Percentiles rank a stretch among this genome's conserved stretches.
Evolutionary conservation across 2,329 filamentous ascomycete genomes (phyloP).

Genomic region (Aspergillus sp.): DNA sequence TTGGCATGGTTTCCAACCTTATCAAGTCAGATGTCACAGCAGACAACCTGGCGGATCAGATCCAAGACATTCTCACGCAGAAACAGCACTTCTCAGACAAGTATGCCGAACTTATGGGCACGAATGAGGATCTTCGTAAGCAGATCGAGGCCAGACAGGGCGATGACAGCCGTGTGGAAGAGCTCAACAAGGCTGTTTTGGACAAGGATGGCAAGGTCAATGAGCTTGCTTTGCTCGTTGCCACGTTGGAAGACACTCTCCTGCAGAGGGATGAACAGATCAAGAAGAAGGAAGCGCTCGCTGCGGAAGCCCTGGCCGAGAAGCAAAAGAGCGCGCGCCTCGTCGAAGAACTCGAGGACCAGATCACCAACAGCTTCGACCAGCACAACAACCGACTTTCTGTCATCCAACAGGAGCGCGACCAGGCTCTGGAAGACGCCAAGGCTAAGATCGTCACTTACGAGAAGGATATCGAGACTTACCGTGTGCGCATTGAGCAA

Average conservation of each 20-base stretch:
- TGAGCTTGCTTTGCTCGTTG: constrained; percentile 53
- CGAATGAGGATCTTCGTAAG: constrained; percentile 40
- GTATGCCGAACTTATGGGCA: constrained; percentile 42
- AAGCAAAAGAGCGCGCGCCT: constrained; percentile 91
- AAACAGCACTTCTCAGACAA: constrained; percentile 45
- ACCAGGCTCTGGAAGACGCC: constrained; percentile 75
- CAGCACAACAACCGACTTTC: constrained; percentile 92
- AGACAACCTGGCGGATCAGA: constrained; percentile 60
- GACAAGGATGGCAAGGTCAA: constrained; percentile 55
- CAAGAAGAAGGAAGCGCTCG: constrained; percentile 46
- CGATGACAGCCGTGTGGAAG: constrained; percentile 35
- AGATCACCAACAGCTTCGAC: constrained; percentile 92
- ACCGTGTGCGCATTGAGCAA: constrained; percentile 57
- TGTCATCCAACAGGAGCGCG: constrained; percentile 72
- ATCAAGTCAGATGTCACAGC: constrained; percentile 53
- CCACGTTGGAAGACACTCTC: constrained; percentile 47
- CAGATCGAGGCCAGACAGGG: constrained; percentile 39
- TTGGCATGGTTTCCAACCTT: constrained; percentile 55
- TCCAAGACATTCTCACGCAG: constrained; percentile 54
- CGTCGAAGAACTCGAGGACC: constrained; percentile 94
- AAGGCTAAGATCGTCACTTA: constrained; percentile 63
- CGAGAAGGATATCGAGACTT: constrained; percentile 66
- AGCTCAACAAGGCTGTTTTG: constrained; percentile 40
- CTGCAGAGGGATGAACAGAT: constrained; percentile 45
- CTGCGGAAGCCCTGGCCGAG: constrained; percentile 56